Evolutionary conservation across 148 eudicot genomes (phyloP).

Genomic region (Heliamphora exappendiculata): DNA sequence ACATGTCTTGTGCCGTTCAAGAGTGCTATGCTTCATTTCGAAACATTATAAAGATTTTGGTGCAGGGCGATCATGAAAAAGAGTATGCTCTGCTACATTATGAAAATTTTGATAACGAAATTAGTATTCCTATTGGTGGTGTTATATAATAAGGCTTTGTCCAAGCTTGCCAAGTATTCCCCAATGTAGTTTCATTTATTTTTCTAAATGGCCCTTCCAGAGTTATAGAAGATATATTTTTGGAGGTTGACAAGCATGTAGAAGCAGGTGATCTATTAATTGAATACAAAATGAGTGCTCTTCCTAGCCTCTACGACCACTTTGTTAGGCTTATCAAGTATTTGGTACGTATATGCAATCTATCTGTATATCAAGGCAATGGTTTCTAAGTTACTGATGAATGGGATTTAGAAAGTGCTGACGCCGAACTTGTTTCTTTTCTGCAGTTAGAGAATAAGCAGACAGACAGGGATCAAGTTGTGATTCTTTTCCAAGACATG

Average conservation of each 20-base stretch:
- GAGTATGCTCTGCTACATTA: slow-evolving; percentile 35
- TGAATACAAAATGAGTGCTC: slow-evolving; percentile 77
- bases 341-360: slow-evolving; percentile 44
- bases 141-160: neutral
- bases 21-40: slow-evolving; percentile 91
- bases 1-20: slow-evolving; percentile 76
- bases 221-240: slow-evolving; percentile 63
- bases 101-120: neutral
- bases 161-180: neutral
- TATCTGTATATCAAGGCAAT: neutral
- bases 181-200: slow-evolving; percentile 1
- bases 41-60: slow-evolving; percentile 65
- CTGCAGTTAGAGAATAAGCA: slow-evolving; percentile 66
- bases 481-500: slow-evolving; percentile 92
- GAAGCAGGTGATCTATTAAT: slow-evolving; percentile 37
- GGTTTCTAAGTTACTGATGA: neutral
- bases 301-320: slow-evolving; percentile 74
- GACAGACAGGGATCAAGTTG: slow-evolving; percentile 82
- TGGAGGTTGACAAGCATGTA: slow-evolving; percentile 64
- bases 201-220: slow-evolving; percentile 32
- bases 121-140: neutral
- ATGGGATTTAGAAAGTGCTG: neutral
- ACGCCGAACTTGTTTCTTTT: neutral
- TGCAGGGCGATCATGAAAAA: slow-evolving; percentile 60
- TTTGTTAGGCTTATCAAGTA: slow-evolving; percentile 80